Evolutionary conservation across 208 protist genomes (phyloP).

Genomic region (Leishmania guyanensis): DNA sequence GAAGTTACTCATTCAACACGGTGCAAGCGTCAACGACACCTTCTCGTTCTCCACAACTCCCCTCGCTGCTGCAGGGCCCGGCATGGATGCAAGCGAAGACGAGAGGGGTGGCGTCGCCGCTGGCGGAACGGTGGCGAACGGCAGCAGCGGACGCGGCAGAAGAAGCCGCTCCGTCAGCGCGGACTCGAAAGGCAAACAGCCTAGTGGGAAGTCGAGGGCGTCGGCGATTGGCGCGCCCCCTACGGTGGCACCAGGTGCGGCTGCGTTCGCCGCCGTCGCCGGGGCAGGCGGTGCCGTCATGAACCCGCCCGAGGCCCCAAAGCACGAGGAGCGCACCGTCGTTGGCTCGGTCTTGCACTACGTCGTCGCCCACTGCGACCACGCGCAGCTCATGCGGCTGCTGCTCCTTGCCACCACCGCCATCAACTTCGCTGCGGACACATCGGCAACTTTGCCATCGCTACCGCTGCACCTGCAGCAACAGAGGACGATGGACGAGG

Average conservation of each 20-base stretch:
- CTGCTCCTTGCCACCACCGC: conserved; percentile 40
- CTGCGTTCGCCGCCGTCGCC: not conserved
- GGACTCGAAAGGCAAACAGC: not conserved
- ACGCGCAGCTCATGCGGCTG: conserved; percentile 56
- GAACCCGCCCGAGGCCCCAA: conserved; percentile 1
- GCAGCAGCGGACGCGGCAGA: conserved; percentile 8
- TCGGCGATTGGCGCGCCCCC: not conserved
- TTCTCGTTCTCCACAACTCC: conserved; percentile 33
- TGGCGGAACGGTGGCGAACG: not conserved
- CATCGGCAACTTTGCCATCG: not conserved
- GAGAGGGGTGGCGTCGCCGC: not conserved
- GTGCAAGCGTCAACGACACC: conserved; percentile 55
- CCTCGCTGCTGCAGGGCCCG: not conserved
- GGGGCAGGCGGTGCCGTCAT: not conserved
- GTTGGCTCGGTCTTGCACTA: conserved; percentile 74
- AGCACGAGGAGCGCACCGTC: conserved; percentile 10
- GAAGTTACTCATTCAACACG: conserved; percentile 50
- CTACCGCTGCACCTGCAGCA: not conserved
- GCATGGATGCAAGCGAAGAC: not conserved
- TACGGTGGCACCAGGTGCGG: not conserved
- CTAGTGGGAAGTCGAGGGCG: not conserved
- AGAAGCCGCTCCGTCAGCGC: not conserved
- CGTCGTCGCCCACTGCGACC: conserved; percentile 65
- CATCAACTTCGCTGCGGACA: not conserved
- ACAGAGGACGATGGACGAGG: not conserved